Evolutionary conservation across 225 moss, liverwort and hornwort genomes (phyloP), one percentile per base, ranked within the genome.

Genomic region (Bryoerythrophyllum caledonicum): DNA sequence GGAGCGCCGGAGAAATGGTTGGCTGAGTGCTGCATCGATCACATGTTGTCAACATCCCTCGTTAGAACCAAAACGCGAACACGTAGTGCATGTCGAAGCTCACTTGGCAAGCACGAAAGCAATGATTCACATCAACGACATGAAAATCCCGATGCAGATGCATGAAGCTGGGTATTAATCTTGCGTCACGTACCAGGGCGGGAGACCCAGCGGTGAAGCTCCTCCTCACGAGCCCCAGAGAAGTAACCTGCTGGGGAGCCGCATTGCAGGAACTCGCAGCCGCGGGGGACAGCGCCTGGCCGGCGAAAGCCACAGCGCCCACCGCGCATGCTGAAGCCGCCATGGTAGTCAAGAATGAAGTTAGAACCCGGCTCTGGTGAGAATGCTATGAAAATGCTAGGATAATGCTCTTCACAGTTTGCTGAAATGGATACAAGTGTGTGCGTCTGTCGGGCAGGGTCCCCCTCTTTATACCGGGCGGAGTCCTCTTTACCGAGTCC

Each of bases 231-330:
- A 48, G 19, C 15, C 68, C 67, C 60, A 68, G 8, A 19, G 34
- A 48, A 35, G 48, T 49, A 19, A 25, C 20, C 76, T 56, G 70
- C 68, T 57, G 71, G 8, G 38, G 70, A 20, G 60, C 55, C 34
- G 59, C 76, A 76, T 60, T 59, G 59, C 68, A 14, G 12, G 68
- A 59, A 60, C 60, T 76, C 10, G 49, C 68, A 35, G 17, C 15
- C 7, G 15, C 60, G 4, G 48, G 20, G 12, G 66, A 2, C 75
- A 75, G 44, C 0, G 34, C 62, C 64, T 56, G 70, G 38, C 66
- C 67, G 0, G 67, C 35, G 49, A 44, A 68, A 0, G 60, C 49
- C 15, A 48, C 59, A 49, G 68, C 0, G 24, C 32, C 23, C 0
- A 49, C 24, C 24, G 55, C 49, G 41, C 30, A 68, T 26, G 49